These are phyloP conservation scores for Hyaloscypha hepaticicola DNA, from an alignment of 495 filamentous ascomycete genomes.

Conservation along the genomic window DNA sequence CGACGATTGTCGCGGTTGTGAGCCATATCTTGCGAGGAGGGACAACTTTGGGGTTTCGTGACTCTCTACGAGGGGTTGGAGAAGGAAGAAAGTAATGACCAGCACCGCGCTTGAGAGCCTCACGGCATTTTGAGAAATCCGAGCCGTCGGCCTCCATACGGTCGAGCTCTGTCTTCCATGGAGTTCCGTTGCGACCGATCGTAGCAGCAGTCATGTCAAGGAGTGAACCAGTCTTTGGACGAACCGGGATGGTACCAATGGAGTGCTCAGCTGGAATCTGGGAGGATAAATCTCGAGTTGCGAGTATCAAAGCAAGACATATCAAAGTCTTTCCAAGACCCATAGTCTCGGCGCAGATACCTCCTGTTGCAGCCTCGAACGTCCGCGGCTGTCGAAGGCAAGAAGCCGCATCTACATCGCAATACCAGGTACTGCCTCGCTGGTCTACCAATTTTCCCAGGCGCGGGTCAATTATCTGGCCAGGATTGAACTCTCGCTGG, in stretches of 20 bases:
- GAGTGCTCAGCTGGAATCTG: constrained; percentile 62
- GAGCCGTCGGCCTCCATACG: constrained; percentile 33
- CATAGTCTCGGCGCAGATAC: constrained; percentile 74
- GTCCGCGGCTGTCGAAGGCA: constrained; percentile 60
- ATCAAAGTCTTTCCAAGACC: constrained; percentile 84
- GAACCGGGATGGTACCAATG: constrained; percentile 40
- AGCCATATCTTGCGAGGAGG: constrained; percentile 56
- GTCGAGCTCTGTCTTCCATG: constrained; percentile 66
- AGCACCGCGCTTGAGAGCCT: constrained; percentile 52
- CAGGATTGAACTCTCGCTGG: constrained; percentile 70
- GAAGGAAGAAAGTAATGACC: constrained; percentile 56
- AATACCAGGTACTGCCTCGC: constrained; percentile 64
- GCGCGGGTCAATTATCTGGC: constrained; percentile 69
- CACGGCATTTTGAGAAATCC: constrained; percentile 49
- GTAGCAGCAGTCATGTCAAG: constrained; percentile 72
- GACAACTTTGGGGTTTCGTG: constrained; percentile 34
- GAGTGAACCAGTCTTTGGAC: constrained; percentile 50
- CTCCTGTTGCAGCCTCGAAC: constrained; percentile 76
- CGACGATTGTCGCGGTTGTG: constrained; percentile 65
- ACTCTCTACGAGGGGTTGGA: constrained; percentile 43
- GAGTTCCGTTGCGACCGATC: constrained; percentile 60
- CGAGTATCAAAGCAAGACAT: constrained; percentile 77
- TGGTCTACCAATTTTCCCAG: constrained; percentile 58
- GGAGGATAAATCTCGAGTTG: constrained; percentile 69
- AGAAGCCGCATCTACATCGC: constrained; percentile 61